Conservation (phyloP, 2,329 filamentous ascomycete genomes). For the Aspergillus bombycis region DNA sequence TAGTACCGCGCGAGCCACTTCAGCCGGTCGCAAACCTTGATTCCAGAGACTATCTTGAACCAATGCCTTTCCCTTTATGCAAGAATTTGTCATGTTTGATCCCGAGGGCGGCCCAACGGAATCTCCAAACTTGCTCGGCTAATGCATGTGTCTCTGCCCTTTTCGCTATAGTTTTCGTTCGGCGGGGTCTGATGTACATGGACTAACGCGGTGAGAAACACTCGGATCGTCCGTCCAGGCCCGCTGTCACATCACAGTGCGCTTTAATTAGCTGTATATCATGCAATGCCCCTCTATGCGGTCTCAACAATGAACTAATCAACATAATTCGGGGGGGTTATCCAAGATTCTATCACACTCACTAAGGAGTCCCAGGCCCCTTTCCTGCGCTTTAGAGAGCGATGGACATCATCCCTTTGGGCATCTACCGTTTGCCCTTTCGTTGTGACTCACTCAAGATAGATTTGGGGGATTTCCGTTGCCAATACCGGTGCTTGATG, state of each 20-base stretch:
- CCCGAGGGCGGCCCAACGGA: slow-evolving; percentile 10
- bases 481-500: background rate
- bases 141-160: background rate
- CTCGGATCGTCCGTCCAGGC: slow-evolving; percentile 1
- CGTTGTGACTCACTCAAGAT: background rate
- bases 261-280: background rate
- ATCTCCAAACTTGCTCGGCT: background rate
- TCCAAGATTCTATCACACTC: background rate
- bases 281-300: background rate
- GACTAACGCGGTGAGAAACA: background rate
- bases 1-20: background rate
- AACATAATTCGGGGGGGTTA: background rate
- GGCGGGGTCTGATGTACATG: background rate
- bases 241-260: background rate
- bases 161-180: background rate
- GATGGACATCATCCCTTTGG: background rate
- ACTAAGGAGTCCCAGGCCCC: too few species aligned
- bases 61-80: slow-evolving; percentile 8
- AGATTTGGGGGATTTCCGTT: background rate
- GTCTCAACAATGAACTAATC: background rate
- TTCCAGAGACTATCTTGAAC: slow-evolving; percentile 12
- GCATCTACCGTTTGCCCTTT: background rate
- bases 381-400: background rate
- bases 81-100: slow-evolving; percentile 28
- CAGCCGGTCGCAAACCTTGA: slow-evolving; percentile 15